Evolutionary conservation across 2,329 filamentous ascomycete species (phyloP).

Genomic region (Phialocephala sp.): DNA sequence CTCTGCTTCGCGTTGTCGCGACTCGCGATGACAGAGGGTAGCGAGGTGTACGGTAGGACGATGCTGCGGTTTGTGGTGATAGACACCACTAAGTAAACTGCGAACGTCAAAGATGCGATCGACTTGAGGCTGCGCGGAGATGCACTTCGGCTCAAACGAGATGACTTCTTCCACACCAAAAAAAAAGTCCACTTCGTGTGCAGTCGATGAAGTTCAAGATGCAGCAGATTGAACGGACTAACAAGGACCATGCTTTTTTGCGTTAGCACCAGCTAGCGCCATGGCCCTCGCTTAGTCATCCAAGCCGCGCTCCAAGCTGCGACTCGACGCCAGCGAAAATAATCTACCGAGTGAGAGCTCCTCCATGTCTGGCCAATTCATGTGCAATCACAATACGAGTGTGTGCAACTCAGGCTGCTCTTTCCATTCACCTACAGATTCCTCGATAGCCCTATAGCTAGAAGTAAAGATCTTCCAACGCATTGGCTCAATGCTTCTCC

Average conservation of each 20-base stretch:
- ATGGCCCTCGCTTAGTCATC: not conserved
- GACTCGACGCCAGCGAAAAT: not conserved
- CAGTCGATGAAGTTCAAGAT: not conserved
- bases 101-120: not conserved
- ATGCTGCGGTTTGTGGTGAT: not conserved
- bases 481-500: not conserved
- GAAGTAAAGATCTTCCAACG: not conserved
- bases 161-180: slow-evolving; percentile 2
- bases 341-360: not conserved
- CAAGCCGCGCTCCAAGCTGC: not conserved
- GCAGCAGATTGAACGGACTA: not conserved
- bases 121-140: not conserved
- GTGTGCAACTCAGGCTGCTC: not conserved
- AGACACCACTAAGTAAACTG: not conserved
- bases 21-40: slow-evolving; percentile 23
- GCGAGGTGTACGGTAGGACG: slow-evolving; percentile 5
- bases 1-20: slow-evolving; percentile 21
- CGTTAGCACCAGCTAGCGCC: not conserved
- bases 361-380: not conserved
- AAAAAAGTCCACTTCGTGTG: slow-evolving; percentile 5
- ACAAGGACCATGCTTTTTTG: not conserved
- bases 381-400: not conserved
- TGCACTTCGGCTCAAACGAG: not conserved
- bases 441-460: not conserved
- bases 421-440: not conserved